phyloP scores from a whole-genome alignment of 345 rosid genomes.

The Atalantia buxifolia region DNA sequence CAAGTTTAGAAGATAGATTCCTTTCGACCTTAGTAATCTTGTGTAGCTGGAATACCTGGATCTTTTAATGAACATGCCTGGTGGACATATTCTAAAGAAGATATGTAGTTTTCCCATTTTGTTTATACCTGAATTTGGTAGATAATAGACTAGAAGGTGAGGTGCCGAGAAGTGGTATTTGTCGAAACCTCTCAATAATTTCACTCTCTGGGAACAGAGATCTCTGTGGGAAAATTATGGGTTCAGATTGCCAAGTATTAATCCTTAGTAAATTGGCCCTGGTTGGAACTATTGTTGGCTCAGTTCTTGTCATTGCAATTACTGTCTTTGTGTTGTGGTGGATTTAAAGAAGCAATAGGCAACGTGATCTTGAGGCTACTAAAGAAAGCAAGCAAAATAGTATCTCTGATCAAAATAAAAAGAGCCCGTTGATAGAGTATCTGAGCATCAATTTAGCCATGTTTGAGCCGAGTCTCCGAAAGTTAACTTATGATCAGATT shows the following conservation, averaged over 20 bases:
- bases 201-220: conserved; percentile 57
- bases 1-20: conserved; percentile 58
- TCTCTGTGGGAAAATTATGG: conserved; percentile 52
- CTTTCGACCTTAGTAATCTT: conserved; percentile 55
- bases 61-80: conserved; percentile 50
- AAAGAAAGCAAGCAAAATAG: conserved; percentile 28
- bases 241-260: conserved; percentile 44
- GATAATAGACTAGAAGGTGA: conserved; percentile 62
- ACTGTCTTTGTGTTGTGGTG: conserved; percentile 42
- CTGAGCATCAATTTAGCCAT: conserved; percentile 82
- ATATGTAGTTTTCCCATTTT: conserved; percentile 51
- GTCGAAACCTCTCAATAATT: conserved; percentile 44
- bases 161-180: conserved; percentile 57
- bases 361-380: conserved; percentile 38
- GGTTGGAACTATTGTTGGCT: conserved; percentile 44
- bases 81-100: conserved; percentile 59
- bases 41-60: conserved; percentile 67
- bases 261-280: conserved; percentile 29
- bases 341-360: conserved; percentile 34
- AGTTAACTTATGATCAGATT: conserved; percentile 61
- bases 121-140: conserved; percentile 40
- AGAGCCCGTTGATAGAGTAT: conserved; percentile 69
- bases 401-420: background rate
- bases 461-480: conserved; percentile 82
- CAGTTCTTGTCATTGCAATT: conserved; percentile 27